Evolutionary conservation across 768 basidiomycete species (phyloP), one percentile per base, ranked within the genome.

Genomic region (Tylopilus felleus): DNA sequence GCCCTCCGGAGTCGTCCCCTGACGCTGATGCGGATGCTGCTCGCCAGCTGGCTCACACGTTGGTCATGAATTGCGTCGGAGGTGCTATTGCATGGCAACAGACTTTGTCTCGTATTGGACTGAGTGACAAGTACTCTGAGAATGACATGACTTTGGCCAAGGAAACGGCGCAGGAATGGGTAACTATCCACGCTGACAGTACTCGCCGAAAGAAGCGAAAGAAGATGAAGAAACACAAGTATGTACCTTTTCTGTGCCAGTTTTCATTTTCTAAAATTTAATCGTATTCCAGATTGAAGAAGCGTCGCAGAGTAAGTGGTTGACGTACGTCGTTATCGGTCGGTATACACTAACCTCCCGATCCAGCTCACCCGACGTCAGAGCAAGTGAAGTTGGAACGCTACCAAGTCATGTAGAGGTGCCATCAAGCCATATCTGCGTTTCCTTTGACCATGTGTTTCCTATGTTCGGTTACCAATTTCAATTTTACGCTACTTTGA

Each of bases 181-280:
- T 83, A 59, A 79, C 81, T 41, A 78, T 90, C 16, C 71, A 83
- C 67, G 76, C 90, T 73, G 91, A 93, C 62, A 92, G 90, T 61
- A 84, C 83, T 27, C 88, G 86, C 77, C 81, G 90, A 70, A 93
- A 93, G 78, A 80, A 83, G 62, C 77, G 83, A 77, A 88, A 85
- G 84, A 96, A 95, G 84, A 96, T 96, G 86, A 92, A 88, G 81
- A 96, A 94, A 75, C 93, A 96, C 71, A 95, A 95, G 92, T 93
- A 65, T 72, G 89, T 78, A 4, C 25, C 25, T 23, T 50, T 8
- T 40, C 41, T 49, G 53, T 33, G 47, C 36, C 16, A 19, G 52
- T 53, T 52, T 49, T 44, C 41, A 4, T 14, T 47, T 52, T 55
- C 42, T 65, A 25, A 65, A 40, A 9, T 13, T 7, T 36, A 33